These are phyloP conservation scores for Paecilomyces formosus DNA, from an alignment of 2,329 filamentous ascomycete genomes.

Conservation along the genomic window DNA sequence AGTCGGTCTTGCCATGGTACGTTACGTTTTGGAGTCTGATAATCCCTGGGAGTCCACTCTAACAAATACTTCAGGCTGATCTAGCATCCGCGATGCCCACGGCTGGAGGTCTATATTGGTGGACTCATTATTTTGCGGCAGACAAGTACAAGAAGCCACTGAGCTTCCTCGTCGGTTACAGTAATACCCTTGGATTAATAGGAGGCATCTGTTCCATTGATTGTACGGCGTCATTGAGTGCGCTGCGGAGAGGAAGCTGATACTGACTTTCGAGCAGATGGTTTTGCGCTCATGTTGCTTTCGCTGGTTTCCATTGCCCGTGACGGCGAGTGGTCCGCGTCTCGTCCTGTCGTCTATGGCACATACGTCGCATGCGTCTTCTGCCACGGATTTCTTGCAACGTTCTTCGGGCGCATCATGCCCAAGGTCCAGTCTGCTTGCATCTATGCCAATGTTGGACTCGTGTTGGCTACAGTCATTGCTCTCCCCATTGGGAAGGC, in stretches of 20 bases:
- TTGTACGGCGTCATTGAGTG: conserved; percentile 25
- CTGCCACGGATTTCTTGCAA: conserved; percentile 48
- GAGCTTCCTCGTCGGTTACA: conserved; percentile 55
- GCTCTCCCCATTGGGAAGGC: conserved; percentile 47
- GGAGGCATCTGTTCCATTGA: conserved; percentile 57
- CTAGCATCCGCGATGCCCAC: conserved; percentile 52
- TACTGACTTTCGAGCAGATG: conserved; percentile 17
- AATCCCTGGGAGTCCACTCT: not conserved
- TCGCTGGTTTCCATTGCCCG: conserved; percentile 51
- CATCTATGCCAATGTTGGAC: conserved; percentile 48
- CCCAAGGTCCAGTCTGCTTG: conserved; percentile 51
- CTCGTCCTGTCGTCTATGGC: conserved; percentile 50
- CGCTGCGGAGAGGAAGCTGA: conserved; percentile 6
- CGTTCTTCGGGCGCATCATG: conserved; percentile 49
- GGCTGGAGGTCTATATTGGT: conserved; percentile 52
- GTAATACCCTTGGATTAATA: conserved; percentile 54
- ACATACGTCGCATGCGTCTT: conserved; percentile 50
- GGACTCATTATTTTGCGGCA: conserved; percentile 53
- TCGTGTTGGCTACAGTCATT: conserved; percentile 51
- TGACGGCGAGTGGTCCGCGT: conserved; percentile 50
- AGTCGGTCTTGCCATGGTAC: conserved; percentile 53
- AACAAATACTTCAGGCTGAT: conserved; percentile 31
- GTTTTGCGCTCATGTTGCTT: conserved; percentile 51
- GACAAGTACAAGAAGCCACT: conserved; percentile 49
- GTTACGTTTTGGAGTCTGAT: conserved; percentile 16